Evolutionary conservation across 371 early-diverging fungal species (phyloP), one percentile per base, ranked within the genome.

Genomic region (Circinella umbellata): DNA sequence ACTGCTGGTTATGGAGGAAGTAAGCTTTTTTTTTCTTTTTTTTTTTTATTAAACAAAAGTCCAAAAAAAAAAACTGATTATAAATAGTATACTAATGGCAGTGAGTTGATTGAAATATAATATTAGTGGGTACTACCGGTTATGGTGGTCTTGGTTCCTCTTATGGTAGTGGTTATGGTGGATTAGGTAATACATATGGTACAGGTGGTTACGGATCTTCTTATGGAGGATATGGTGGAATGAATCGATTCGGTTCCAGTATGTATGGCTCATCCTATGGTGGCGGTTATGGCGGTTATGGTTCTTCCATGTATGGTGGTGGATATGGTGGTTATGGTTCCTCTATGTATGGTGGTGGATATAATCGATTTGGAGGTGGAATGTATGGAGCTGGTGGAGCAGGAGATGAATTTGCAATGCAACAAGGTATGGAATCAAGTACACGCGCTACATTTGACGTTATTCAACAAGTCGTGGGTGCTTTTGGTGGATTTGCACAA

Each of bases 401-500:
- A 3, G 82, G 78, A 17, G 87, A 87, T 46, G 90, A 91, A 5
- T 75, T 88, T 71, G 79, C 90, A 17, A 72, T 93, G n/a, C 90
- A 93, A 53, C 92, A 90, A 20, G 86, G 89, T 60, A 90, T 96
- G 85, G 97, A 95, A 73, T 88, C 92, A 20, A 91, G 91, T 15
- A 94, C 97, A 3, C 91, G 92, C 60, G 88, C 95, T 13, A 93
- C 98, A 0, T 98, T 98, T 77, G 92, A 94, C 73, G 77, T 94
- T 37, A 91, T 98, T 59, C 94, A 96, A 68, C 89, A 91, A 8
- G 86, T 98, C 55, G 98, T 98, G 2, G 92, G 95, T 57, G 94
- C 97, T 0, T 97, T 98, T 86, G 96, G 95, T 34, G 98, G 98
- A 10, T 95, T 98, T 81, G 91, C 97, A 10, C 96, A 96, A 68